phyloP scores from a whole-genome alignment of 345 rosid species.

The Eucalyptus pauciflora region DNA sequence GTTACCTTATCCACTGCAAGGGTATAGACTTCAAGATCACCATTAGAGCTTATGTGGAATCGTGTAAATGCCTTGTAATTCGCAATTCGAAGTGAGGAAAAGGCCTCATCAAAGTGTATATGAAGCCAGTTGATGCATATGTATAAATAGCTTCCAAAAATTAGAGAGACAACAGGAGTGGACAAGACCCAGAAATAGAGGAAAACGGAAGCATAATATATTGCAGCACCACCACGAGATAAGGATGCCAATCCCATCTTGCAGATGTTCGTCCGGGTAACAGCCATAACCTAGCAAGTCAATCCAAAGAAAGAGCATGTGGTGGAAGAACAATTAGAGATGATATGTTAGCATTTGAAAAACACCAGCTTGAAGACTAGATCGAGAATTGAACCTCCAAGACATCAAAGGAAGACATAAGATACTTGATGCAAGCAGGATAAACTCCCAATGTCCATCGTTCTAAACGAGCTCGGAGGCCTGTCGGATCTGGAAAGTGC shows the following conservation, averaged over 20 bases:
- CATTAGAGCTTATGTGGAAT: conserved; percentile 56
- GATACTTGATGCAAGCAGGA: conserved; percentile 98
- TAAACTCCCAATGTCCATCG: conserved; percentile 98
- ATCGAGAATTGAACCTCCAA: conserved; percentile 57
- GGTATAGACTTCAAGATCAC: conserved; percentile 86
- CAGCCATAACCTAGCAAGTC: conserved; percentile 81
- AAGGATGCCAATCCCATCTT: conserved; percentile 64
- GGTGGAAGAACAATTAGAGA: background rate
- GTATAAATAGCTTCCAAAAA: conserved; percentile 93
- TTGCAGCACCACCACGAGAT: conserved; percentile 72
- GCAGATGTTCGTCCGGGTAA: conserved; percentile 84
- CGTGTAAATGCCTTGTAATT: conserved; percentile 94
- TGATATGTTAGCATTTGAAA: background rate
- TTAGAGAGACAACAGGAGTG: conserved; percentile 85
- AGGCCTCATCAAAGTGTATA: conserved; percentile 96
- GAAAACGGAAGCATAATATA: conserved; percentile 92
- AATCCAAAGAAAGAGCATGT: background rate
- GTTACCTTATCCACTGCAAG: conserved; percentile 94
- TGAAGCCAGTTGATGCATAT: conserved; percentile 97
- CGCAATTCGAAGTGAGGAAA: conserved; percentile 95
- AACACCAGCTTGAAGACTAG: background rate
- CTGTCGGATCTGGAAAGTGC: conserved; percentile 98
- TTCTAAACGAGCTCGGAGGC: conserved; percentile 86
- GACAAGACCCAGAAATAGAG: conserved; percentile 99
- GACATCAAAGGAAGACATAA: conserved; percentile 96